phyloP scores from a whole-genome alignment of 176 grass and related monocot genomes.

The Otatea glauca region DNA sequence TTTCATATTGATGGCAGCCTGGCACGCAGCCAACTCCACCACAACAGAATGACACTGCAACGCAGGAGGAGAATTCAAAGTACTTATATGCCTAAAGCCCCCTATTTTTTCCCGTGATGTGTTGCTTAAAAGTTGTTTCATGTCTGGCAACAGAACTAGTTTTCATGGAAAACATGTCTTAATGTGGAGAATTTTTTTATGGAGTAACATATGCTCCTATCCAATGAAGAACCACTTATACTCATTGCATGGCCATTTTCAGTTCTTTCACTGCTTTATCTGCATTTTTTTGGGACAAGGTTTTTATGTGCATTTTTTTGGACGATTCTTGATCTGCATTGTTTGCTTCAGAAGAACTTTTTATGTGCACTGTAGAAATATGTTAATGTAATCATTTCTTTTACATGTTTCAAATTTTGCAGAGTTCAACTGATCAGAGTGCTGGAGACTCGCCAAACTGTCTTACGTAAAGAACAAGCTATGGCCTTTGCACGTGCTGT shows the following conservation, averaged over 20 bases:
- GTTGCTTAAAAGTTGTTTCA: not conserved
- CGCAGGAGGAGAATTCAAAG: constrained; percentile 90
- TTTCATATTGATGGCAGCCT: constrained; percentile 61
- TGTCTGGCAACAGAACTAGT: constrained; percentile 6
- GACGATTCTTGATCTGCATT: not conserved
- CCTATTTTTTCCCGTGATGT: not conserved
- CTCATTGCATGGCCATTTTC: not conserved
- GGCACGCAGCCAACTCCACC: constrained; percentile 54
- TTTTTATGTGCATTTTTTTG: constrained; percentile 14
- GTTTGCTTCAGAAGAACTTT: not conserved
- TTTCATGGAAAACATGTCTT: constrained; percentile 30
- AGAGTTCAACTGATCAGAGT: constrained; percentile 94
- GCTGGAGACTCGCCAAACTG: constrained; percentile 82
- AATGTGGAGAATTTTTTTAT: not conserved
- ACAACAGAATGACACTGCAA: constrained; percentile 60
- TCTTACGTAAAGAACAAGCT: constrained; percentile 88
- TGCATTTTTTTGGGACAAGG: not conserved
- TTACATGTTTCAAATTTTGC: constrained; percentile 32
- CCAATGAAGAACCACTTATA: constrained; percentile 8
- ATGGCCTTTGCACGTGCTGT: constrained; percentile 98
- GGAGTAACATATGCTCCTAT: constrained; percentile 18
- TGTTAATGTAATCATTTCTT: constrained; percentile 16
- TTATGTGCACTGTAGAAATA: constrained; percentile 2
- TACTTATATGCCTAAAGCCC: constrained; percentile 46
- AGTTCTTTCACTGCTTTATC: constrained; percentile 13